A percentile compares a stretch with the other conserved stretches of the same genome.
These are phyloP conservation scores for Lichtheimia ornata DNA, from an alignment of 371 early-diverging fungal species.

Conservation along the genomic window DNA sequence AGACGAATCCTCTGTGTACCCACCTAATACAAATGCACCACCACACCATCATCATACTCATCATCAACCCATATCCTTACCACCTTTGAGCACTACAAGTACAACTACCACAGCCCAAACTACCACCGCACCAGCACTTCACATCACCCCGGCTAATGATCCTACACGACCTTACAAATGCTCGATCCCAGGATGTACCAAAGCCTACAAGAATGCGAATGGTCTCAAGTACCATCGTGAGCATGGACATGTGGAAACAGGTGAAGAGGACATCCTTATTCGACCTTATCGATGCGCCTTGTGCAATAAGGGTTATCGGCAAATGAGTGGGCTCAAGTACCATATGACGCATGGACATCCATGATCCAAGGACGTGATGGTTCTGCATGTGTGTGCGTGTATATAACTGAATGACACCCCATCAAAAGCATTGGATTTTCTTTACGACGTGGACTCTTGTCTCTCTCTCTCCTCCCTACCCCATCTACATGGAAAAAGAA, in stretches of 20 bases:
- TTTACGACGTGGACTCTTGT: neutral
- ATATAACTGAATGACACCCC: too few relatives aligned
- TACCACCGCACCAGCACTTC: too few relatives aligned
- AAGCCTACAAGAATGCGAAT: slow-evolving; percentile 20
- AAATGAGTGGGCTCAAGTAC: slow-evolving; percentile 90
- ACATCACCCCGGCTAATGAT: neutral
- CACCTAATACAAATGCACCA: neutral
- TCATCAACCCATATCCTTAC: neutral
- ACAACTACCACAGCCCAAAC: neutral
- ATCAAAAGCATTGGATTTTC: neutral
- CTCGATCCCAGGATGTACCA: slow-evolving; percentile 16
- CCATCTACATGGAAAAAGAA: too few relatives aligned
- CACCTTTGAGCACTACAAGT: neutral
- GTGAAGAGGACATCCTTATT: slow-evolving; percentile 20
- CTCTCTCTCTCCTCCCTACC: too few relatives aligned
- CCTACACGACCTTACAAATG: slow-evolving; percentile 35
- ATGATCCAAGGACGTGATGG: neutral
- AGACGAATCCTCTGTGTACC: neutral
- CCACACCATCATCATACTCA: neutral
- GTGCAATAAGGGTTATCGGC: slow-evolving; percentile 87
- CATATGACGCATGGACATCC: slow-evolving; percentile 53
- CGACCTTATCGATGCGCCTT: slow-evolving; percentile 75
- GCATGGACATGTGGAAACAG: slow-evolving; percentile 13
- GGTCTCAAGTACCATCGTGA: slow-evolving; percentile 18
- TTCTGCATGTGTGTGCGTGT: neutral